phyloP scores from a whole-genome alignment of 2,329 filamentous ascomycete genomes.

The Ophiostoma novo-ulmi region DNA sequence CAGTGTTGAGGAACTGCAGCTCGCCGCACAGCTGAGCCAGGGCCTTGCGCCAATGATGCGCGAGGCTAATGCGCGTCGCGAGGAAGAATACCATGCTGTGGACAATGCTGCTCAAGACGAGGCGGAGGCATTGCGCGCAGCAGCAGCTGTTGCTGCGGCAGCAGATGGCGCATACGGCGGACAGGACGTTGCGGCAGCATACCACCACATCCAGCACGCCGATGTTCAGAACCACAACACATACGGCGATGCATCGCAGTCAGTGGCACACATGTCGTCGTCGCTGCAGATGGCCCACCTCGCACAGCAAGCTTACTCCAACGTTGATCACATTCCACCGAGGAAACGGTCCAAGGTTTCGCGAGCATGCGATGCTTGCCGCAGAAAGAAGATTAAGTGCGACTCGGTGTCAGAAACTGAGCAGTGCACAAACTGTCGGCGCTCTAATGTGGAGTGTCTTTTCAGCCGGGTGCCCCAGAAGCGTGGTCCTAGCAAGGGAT shows the following conservation, averaged over 20 bases:
- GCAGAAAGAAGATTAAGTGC: constrained; percentile 85
- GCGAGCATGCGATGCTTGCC: constrained; percentile 81
- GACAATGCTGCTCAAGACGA: constrained; percentile 23
- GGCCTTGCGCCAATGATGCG: constrained; percentile 49
- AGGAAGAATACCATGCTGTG: constrained; percentile 27
- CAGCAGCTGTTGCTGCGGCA: constrained; percentile 18
- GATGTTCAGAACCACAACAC: constrained; percentile 28
- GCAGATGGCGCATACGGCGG: constrained; percentile 16
- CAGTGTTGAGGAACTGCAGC: constrained; percentile 52
- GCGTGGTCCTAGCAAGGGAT: constrained; percentile 85
- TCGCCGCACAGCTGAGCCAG: constrained; percentile 54
- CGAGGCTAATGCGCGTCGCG: constrained; percentile 39
- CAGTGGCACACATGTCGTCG: constrained; percentile 31
- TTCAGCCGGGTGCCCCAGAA: constrained; percentile 88
- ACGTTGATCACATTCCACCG: constrained; percentile 56
- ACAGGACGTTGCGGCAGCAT: constrained; percentile 16
- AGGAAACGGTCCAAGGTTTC: constrained; percentile 82
- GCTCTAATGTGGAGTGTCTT: constrained; percentile 69
- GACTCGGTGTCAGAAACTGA: constrained; percentile 71
- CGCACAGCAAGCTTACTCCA: constrained; percentile 43
- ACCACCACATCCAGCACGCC: constrained; percentile 26
- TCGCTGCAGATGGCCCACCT: constrained; percentile 37
- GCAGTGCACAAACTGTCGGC: constrained; percentile 75
- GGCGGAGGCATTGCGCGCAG: constrained; percentile 16
- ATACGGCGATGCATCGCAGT: constrained; percentile 27